Evolutionary conservation across 768 basidiomycete species (phyloP), one percentile per base, ranked within the genome.

Genomic region (Russula ochroleuca): DNA sequence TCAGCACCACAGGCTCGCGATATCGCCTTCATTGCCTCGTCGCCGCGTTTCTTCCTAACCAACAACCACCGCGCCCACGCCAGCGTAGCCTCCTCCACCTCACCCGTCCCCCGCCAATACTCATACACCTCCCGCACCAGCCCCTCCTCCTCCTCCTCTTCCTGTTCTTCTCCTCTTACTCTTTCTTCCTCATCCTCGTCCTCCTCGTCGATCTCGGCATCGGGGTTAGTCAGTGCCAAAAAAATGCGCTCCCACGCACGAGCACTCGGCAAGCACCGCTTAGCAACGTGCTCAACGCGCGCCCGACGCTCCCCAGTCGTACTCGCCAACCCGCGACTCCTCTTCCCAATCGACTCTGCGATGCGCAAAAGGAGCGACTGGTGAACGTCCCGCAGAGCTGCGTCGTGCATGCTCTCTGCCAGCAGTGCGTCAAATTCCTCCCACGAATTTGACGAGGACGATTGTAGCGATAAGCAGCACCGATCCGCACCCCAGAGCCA

Each of bases 401-500:
- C 65, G 9, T 67, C 59, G 13, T 56, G 10, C 62, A 68, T 61
- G 48, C 66, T 68, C 33, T 67, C 67, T 33, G 57, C 59, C 28
- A 67, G 3, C 11, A 68, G 14, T 6, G 31, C 38, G 33, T 62
- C 67, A 37, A 65, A 23, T 25, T 40, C 57, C 45, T 47, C 60
- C 62, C 63, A 59, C 40, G 68, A 31, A 1, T 23, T 10, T 6
- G 59, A 33, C 3, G 51, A 60, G 19, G 33, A 52, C 35, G 35
- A 35, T 8, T 35, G 8, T 23, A 47, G 33, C 2, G 59, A 13
- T 4, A 47, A 47, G 23, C 23, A 38, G 7, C 67, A 49, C 66
- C 45, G 38, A 21, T 72, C 73, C 21, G 84, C 64, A 53, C 84
- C 83, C 85, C 84, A 85, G 50, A 78, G 69, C 85, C 85, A 85